A percentile compares a stretch with the other conserved stretches of the same genome.
These are phyloP conservation scores for Colletotrichum gloeosporioides DNA, from an alignment of 2,329 filamentous ascomycete genomes.

Conservation along the genomic window DNA sequence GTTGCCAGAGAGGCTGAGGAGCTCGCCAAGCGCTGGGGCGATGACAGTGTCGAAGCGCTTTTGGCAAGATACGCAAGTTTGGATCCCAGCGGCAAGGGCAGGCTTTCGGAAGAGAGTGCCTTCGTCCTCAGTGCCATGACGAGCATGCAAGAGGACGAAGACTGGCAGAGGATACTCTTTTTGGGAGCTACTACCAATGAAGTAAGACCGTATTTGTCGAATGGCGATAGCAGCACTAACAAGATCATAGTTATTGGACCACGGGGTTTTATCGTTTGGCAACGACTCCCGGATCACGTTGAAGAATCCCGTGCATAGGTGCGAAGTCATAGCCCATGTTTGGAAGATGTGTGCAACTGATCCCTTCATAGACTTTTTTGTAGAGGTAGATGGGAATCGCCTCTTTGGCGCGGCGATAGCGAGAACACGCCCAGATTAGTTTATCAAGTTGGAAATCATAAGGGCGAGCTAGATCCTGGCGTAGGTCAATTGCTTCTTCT, in stretches of 20 bases:
- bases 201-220: constrained; percentile 6
- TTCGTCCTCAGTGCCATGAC: neutral
- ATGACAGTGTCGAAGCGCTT: constrained; percentile 24
- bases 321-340: neutral
- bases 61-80: constrained; percentile 25
- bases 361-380: constrained; percentile 1
- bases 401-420: neutral
- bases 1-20: neutral
- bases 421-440: neutral
- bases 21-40: neutral
- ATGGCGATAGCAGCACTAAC: neutral
- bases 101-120: neutral
- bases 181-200: constrained; percentile 36
- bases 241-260: constrained; percentile 25
- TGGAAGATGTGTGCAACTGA: neutral
- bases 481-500: constrained; percentile 19
- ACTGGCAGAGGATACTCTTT: constrained; percentile 34
- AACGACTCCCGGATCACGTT: constrained; percentile 10
- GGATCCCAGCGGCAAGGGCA: constrained; percentile 11
- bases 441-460: constrained; percentile 26
- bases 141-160: constrained; percentile 30
- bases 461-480: constrained; percentile 27
- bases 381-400: constrained; percentile 1
- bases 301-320: constrained; percentile 28
- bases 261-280: constrained; percentile 27